Base-by-base conservation (phyloP, 345 rosid species). In the Pugionium dolabratum region DNA sequence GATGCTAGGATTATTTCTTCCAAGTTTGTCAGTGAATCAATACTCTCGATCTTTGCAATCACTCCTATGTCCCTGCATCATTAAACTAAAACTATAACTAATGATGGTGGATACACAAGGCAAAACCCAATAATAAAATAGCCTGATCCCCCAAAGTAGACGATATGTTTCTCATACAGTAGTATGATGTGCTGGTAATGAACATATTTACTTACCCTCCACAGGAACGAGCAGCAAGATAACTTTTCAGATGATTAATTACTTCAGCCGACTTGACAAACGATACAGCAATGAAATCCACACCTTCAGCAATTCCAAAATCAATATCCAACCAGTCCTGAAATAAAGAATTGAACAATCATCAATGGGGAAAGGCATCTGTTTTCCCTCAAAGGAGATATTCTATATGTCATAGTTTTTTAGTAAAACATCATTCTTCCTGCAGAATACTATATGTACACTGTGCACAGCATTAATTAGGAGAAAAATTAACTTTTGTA, bases 301-400 rank as follows among this genome's bases (percentile, higher is more conserved):
- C 99, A 46, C 88, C 90, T 85, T 87, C 98, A 9, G 90, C 85
- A n/a, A 95, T 86, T 39, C 96, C 98, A 83, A 89, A 95, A 80
- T 95, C 98, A 54, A 95, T 95, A 80, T 95, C 98, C 73, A 95
- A 75, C 99, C 99, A 95, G 55, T 95, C 98, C 99, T 95, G 92
- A 36, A 37, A 25, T n/a, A 1, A 10, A 26, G 5, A 36, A 54
- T 9, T 9, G 8, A 49, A 2, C 26, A 34, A 18, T 60, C 3
- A 72, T 18, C 18, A 18, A 48, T 35, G 55, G 55, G 11, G 35
- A 43, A 9, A 33, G 18, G 4, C 4, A 5, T 0, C 18, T 57
- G 28, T 9, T 41, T 29, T 30, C 36, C 18, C 18, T 18, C 18
- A 18, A 18, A 18, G 18, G 18, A 18, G 18, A 18, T 18, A 18